Evolutionary conservation across 345 rosid genomes (phyloP).

Genomic region (Lumnitzera racemosa): DNA sequence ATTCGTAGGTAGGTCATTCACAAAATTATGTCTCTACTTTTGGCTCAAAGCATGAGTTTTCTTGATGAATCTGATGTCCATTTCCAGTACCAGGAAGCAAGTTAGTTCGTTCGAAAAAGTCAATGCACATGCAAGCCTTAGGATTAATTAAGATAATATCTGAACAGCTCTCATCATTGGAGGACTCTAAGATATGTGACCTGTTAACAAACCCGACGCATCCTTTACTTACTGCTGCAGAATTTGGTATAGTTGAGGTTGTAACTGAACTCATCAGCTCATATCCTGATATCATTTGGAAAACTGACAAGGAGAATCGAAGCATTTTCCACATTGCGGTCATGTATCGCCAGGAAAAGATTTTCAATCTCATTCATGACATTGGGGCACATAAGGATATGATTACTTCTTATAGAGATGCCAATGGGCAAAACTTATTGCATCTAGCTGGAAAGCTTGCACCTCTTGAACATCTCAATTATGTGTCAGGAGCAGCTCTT

Average conservation of each 20-base stretch:
- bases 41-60: background rate
- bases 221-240: conserved; percentile 31
- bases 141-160: conserved; percentile 26
- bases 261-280: conserved; percentile 13
- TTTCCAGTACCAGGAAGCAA: conserved; percentile 29
- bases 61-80: background rate
- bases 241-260: conserved; percentile 28
- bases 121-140: conserved; percentile 21
- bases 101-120: conserved; percentile 12
- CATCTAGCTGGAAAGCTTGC: conserved; percentile 16
- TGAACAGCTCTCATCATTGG: conserved; percentile 21
- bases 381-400: conserved; percentile 1
- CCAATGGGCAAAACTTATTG: conserved; percentile 10
- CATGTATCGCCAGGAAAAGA: conserved; percentile 9
- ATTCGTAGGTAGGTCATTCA: too few relatives aligned
- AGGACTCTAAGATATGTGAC: conserved; percentile 20
- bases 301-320: conserved; percentile 19
- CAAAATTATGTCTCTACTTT: too few relatives aligned
- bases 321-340: conserved; percentile 22
- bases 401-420: conserved; percentile 2
- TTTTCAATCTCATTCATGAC: conserved; percentile 11
- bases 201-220: conserved; percentile 19
- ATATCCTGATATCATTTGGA: conserved; percentile 31
- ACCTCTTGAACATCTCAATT: conserved; percentile 5
- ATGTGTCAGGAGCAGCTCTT: conserved; percentile 16